Conservation (phyloP, 1,139 yeast species). For the Yamadazyma triangularis region DNA sequence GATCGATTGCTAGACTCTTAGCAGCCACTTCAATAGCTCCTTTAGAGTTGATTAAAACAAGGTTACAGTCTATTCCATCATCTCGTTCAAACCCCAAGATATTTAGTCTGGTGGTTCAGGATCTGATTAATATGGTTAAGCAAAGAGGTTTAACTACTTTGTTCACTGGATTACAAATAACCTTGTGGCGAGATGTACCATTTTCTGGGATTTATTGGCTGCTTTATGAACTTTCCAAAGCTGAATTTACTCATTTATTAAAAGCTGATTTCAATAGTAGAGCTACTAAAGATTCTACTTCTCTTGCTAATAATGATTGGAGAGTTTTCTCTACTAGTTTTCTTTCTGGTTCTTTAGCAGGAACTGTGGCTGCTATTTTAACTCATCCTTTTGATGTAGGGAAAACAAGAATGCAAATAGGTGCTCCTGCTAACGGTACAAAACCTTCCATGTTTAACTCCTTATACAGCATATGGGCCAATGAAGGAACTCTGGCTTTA, state of each 20-base stretch:
- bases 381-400: slow-evolving; percentile 98
- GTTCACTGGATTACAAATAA: slow-evolving; percentile 81
- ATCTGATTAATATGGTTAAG: slow-evolving; percentile 51
- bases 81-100: slow-evolving; percentile 30
- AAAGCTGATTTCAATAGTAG: slow-evolving; percentile 20
- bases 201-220: slow-evolving; percentile 96
- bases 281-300: slow-evolving; percentile 11
- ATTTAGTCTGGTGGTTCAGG: slow-evolving; percentile 47
- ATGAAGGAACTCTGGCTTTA: slow-evolving; percentile 74
- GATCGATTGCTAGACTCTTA: slow-evolving; percentile 74
- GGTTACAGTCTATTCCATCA: slow-evolving; percentile 80
- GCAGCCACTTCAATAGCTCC: slow-evolving; percentile 90
- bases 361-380: slow-evolving; percentile 75
- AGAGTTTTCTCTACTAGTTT: slow-evolving; percentile 70
- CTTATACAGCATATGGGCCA: slow-evolving; percentile 54
- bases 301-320: too few species aligned
- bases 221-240: slow-evolving; percentile 54
- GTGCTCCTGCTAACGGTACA: slow-evolving; percentile 23
- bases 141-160: slow-evolving; percentile 59
- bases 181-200: slow-evolving; percentile 97
- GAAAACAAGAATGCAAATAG: slow-evolving; percentile 83
- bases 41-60: slow-evolving; percentile 77
- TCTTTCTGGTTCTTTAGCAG: slow-evolving; percentile 79
- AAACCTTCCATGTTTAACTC: slow-evolving; percentile 56
- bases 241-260: slow-evolving; percentile 18